These are phyloP conservation scores for Thozetella sp. DNA, from an alignment of 495 filamentous ascomycete genomes.

Conservation along the genomic window DNA sequence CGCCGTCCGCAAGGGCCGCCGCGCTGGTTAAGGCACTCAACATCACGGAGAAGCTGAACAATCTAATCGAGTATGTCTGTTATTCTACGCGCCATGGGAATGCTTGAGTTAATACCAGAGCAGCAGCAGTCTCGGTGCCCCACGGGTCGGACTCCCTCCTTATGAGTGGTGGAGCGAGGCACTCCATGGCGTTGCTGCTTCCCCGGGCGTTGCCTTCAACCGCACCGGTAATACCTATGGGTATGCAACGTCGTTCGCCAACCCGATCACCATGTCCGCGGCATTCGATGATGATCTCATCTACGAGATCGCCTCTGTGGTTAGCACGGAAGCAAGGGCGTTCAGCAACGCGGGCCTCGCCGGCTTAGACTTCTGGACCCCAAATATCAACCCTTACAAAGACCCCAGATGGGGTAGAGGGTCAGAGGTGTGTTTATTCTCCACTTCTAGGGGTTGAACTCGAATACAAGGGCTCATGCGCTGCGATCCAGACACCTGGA, in stretches of 20 bases:
- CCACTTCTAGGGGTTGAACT: no score
- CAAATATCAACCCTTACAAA: slow-evolving; percentile 66
- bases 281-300: slow-evolving; percentile 50
- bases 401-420: slow-evolving; percentile 44
- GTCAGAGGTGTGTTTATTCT: slow-evolving; percentile 8
- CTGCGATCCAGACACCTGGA: slow-evolving; percentile 5
- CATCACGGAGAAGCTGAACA: slow-evolving; percentile 6
- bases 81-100: neutral
- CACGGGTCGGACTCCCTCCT: slow-evolving; percentile 37
- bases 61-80: slow-evolving; percentile 5
- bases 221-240: slow-evolving; percentile 25
- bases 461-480: neutral
- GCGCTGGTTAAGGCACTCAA: slow-evolving; percentile 10
- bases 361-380: slow-evolving; percentile 63
- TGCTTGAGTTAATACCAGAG: neutral
- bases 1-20: slow-evolving; percentile 14
- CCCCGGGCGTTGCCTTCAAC: slow-evolving; percentile 31
- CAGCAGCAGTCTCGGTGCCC: slow-evolving; percentile 31
- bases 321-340: slow-evolving; percentile 66
- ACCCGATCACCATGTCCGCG: slow-evolving; percentile 40
- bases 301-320: slow-evolving; percentile 31
- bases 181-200: slow-evolving; percentile 42
- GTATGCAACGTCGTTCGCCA: slow-evolving; percentile 46
- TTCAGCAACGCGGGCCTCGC: slow-evolving; percentile 63
- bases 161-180: slow-evolving; percentile 57